Conservation (phyloP, 2,329 filamentous ascomycete species). For the Sordariomycetes sp. region DNA sequence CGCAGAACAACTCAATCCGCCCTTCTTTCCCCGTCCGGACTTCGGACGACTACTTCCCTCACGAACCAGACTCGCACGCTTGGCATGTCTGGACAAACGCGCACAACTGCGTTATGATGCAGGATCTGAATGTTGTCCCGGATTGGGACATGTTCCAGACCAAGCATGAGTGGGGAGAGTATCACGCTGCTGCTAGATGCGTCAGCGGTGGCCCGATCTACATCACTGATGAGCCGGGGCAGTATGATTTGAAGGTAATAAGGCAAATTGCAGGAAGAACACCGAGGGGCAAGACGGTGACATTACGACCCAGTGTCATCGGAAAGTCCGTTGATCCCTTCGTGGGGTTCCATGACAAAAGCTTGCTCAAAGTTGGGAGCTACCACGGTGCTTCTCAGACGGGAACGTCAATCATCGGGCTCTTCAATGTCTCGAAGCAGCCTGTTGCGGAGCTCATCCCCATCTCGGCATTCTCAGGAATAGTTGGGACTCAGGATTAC, state of each 20-base stretch:
- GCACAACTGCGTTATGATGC: conserved; percentile 74
- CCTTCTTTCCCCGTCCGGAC: conserved; percentile 72
- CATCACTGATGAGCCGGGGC: conserved; percentile 81
- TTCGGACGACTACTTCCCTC: conserved; percentile 87
- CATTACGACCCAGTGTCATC: conserved; percentile 67
- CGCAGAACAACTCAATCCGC: conserved; percentile 67
- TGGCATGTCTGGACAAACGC: conserved; percentile 97
- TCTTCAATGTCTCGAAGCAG: conserved; percentile 70
- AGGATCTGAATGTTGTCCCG: conserved; percentile 77
- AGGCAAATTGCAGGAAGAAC: conserved; percentile 73
- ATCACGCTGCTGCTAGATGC: conserved; percentile 85
- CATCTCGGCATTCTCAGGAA: conserved; percentile 65
- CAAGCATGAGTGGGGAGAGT: conserved; percentile 58
- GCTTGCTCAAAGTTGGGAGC: conserved; percentile 67
- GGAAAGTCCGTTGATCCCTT: conserved; percentile 70
- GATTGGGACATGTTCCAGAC: conserved; percentile 72
- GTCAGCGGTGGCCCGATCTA: conserved; percentile 89
- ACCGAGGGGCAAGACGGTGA: conserved; percentile 62
- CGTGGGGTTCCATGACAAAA: conserved; percentile 62
- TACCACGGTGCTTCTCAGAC: conserved; percentile 54
- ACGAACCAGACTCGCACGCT: conserved; percentile 69
- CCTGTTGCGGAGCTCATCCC: conserved; percentile 60
- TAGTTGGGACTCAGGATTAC: conserved; percentile 48
- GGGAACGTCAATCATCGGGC: conserved; percentile 56
- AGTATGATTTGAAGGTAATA: conserved; percentile 70